Percentiles rank a stretch among this genome's conserved stretches.
Conservation (phyloP, 2,329 filamentous ascomycete genomes). For the Fusarium xyrophilum region DNA sequence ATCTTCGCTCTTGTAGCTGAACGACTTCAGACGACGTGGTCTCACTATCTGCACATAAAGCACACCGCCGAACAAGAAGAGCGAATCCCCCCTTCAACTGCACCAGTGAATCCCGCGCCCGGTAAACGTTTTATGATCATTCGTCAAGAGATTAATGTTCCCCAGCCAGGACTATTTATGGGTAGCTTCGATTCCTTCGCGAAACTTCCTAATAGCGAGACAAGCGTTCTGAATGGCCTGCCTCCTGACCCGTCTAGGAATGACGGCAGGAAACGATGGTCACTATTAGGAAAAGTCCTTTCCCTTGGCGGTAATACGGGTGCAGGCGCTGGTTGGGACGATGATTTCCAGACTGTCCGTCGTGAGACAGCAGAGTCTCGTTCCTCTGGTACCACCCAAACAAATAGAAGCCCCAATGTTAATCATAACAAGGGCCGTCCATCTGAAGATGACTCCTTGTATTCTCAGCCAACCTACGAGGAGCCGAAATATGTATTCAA, state of each 20-base stretch:
- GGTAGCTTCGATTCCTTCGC: constrained; percentile 57
- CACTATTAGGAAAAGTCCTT: constrained; percentile 69
- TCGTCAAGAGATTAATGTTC: constrained; percentile 69
- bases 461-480: constrained; percentile 62
- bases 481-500: constrained; percentile 72
- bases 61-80: constrained; percentile 66
- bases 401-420: constrained; percentile 44
- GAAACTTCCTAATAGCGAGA: constrained; percentile 38
- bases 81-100: constrained; percentile 71
- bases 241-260: constrained; percentile 40
- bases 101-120: constrained; percentile 83
- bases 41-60: constrained; percentile 78
- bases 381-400: constrained; percentile 30
- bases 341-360: constrained; percentile 58
- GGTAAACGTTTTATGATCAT: constrained; percentile 89
- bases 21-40: constrained; percentile 76
- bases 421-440: constrained; percentile 45
- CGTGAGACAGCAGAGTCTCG: constrained; percentile 58
- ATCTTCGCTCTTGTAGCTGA: constrained; percentile 73
- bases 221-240: constrained; percentile 39
- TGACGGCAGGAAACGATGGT: constrained; percentile 67
- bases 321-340: constrained; percentile 44
- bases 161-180: constrained; percentile 56
- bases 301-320: constrained; percentile 41
- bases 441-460: constrained; percentile 61